phyloP scores from a whole-genome alignment of 2,329 filamentous ascomycete genomes.

The Botrytis fabae region DNA sequence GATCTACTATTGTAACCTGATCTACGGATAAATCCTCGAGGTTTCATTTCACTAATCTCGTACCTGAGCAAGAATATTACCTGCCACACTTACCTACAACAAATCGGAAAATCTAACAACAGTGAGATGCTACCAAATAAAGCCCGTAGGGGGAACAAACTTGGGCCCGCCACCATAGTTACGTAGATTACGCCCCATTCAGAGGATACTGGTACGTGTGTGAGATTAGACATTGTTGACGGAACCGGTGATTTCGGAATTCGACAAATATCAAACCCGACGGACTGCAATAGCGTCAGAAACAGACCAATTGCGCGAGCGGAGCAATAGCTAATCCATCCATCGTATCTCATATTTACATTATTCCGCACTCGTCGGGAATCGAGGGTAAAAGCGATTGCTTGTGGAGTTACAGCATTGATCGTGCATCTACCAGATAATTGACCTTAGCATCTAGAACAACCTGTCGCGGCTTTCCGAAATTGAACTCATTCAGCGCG shows the following conservation, averaged over 20 bases:
- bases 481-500: neutral
- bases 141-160: neutral
- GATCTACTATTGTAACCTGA: neutral
- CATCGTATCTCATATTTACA: neutral
- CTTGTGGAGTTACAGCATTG: neutral
- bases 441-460: neutral
- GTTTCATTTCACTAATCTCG: neutral
- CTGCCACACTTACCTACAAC: neutral
- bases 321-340: neutral
- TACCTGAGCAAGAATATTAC: neutral
- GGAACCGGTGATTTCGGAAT: neutral
- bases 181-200: neutral
- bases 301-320: neutral
- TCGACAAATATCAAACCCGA: neutral
- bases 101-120: neutral
- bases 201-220: neutral
- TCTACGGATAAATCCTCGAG: neutral
- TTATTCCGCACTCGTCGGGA: neutral
- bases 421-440: neutral
- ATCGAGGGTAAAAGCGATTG: neutral
- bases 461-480: no score
- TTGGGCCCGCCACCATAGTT: neutral
- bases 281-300: no score
- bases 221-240: neutral
- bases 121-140: neutral